Evolutionary conservation across 495 filamentous ascomycete species (phyloP).

Genomic region (Aspergillus carlsbadensis): DNA sequence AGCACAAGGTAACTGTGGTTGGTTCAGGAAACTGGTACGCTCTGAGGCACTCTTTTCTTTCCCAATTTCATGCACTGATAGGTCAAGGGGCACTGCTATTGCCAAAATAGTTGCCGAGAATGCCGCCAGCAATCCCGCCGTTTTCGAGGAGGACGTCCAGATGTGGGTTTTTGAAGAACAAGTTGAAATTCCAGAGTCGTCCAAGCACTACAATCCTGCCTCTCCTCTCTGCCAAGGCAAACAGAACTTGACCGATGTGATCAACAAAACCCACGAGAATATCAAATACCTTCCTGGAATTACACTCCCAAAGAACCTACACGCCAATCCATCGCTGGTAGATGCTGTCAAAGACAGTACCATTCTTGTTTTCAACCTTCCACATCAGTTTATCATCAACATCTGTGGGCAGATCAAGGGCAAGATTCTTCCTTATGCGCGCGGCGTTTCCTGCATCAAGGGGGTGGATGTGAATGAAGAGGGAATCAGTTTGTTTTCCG

Average conservation of each 20-base stretch:
- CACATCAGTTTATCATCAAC: conserved; percentile 93
- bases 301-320: conserved; percentile 76
- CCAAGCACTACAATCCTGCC: conserved; percentile 57
- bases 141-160: conserved; percentile 87
- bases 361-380: conserved; percentile 94
- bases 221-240: conserved; percentile 56
- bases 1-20: conserved; percentile 92
- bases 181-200: conserved; percentile 65
- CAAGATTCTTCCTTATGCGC: conserved; percentile 85
- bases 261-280: conserved; percentile 95
- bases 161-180: conserved; percentile 98
- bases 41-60: neutral
- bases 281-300: conserved; percentile 93
- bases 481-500: conserved; percentile 85
- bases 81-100: conserved; percentile 83
- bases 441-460: conserved; percentile 97
- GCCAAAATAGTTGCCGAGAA: conserved; percentile 97
- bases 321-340: conserved; percentile 84
- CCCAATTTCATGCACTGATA: neutral
- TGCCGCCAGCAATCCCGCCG: conserved; percentile 65
- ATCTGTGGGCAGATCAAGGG: conserved; percentile 84
- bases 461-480: conserved; percentile 86
- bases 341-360: conserved; percentile 79
- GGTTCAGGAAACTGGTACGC: conserved; percentile 95
- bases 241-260: conserved; percentile 83